Evolutionary conservation across 164 flowering plant genomes (phyloP).

Genomic region (Berberis thunbergii): DNA sequence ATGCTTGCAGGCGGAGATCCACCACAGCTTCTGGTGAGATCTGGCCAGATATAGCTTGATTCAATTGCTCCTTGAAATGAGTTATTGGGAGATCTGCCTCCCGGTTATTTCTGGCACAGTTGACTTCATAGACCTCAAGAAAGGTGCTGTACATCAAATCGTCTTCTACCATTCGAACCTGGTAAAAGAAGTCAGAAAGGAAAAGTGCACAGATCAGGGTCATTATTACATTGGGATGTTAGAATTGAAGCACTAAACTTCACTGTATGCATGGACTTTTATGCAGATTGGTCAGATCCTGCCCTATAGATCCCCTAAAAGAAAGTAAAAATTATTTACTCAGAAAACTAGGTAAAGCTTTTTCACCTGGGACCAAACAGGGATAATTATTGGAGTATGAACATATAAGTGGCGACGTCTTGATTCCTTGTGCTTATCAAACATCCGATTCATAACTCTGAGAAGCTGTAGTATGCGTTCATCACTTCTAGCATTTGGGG

Average conservation of each 20-base stretch:
- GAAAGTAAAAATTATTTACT: neutral
- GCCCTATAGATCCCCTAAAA: neutral
- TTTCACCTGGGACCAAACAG: constrained; percentile 98
- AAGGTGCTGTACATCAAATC: constrained; percentile 95
- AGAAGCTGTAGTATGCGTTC: constrained; percentile 95
- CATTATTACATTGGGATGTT: neutral
- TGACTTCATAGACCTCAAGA: constrained; percentile 97
- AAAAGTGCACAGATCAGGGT: too few relatives aligned
- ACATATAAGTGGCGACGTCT: constrained; percentile 84
- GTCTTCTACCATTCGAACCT: constrained; percentile 99
- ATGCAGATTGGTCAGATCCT: neutral
- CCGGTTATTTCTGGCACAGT: constrained; percentile 85
- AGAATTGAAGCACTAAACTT: neutral
- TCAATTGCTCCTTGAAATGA: constrained; percentile 85
- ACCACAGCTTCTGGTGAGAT: constrained; percentile 79
- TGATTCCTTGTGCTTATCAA: constrained; percentile 98
- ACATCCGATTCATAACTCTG: constrained; percentile 96
- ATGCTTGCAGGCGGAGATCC: constrained; percentile 94
- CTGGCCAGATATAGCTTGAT: constrained; percentile 93
- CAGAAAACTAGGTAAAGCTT: constrained; percentile 2
- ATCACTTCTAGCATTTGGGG: constrained; percentile 98
- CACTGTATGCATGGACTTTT: neutral
- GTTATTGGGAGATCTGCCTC: constrained; percentile 97
- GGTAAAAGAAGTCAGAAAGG: constrained; percentile 1
- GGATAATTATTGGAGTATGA: constrained; percentile 95